Base-by-base conservation (phyloP, 805 yeast species). In the Candida tibetensis region DNA sequence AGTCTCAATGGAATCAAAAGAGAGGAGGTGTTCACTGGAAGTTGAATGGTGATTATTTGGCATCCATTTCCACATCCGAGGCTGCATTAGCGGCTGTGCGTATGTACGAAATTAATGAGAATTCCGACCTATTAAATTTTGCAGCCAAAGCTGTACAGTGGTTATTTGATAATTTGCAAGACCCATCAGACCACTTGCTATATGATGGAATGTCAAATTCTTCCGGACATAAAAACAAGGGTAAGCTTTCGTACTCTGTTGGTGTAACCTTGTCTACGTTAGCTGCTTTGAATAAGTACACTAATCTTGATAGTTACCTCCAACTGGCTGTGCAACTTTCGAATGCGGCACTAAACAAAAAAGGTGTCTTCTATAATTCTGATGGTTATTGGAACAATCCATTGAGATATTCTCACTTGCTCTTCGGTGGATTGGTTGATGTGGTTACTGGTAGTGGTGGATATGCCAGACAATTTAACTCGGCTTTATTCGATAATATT, bases 361-460 rank as follows among this genome's bases (percentile, higher is more conserved):
- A 36, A 12, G 45, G 47, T 13, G 40, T 37, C 3, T 47, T 47
- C 37, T 47, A 40, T 36, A 30, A 22, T 18, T 17, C 32, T 9
- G 38, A 45, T 17, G 57, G 57, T 3, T 43, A 51, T 42, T 40
- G 52, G 42, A 46, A 47, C 36, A 44, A 52, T 32, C 36, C 33
- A 4, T 32, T 48, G 34, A 28, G 39, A 22, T 47, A 52, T 28
- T 35, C 43, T 16, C 55, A 52, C 38, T 34, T 49, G 17, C 37
- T 52, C 10, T 44, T 51, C 18, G 38, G 32, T 4, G 57, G 55
- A 2, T 40, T 49, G 17, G 49, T 47, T 1, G 55, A 47, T 31
- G 39, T 49, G 15, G 19, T 51, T 18, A 39, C 39, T 12, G 22
- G 16, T 3, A 28, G 28, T 9, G 29, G 33, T n/a, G 10, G 18